Percentiles rank a stretch among this genome's conserved stretches.
phyloP scores from a whole-genome alignment of 2,329 filamentous ascomycete genomes.

The Apiospora saccharicola region DNA sequence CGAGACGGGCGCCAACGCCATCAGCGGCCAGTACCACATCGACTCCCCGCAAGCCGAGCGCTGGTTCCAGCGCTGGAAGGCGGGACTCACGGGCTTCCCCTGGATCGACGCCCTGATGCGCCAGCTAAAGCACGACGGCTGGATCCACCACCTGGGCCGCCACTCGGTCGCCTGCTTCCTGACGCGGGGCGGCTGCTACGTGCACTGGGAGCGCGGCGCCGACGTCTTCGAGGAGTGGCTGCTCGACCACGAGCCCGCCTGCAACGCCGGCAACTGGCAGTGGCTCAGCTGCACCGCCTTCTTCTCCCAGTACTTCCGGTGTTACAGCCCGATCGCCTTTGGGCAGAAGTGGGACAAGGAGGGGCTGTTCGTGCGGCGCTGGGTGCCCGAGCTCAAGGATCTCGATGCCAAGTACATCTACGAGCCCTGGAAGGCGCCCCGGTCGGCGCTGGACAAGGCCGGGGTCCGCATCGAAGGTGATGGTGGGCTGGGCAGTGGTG shows the following conservation, averaged over 20 bases:
- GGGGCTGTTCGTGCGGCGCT: conserved; percentile 68
- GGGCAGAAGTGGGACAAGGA: conserved; percentile 79
- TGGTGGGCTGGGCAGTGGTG: conserved; percentile 45
- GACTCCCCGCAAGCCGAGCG: conserved; percentile 68
- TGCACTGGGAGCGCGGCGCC: conserved; percentile 80
- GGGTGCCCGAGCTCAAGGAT: conserved; percentile 70
- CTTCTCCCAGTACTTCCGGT: conserved; percentile 74
- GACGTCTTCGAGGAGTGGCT: conserved; percentile 81
- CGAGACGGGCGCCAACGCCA: conserved; percentile 50
- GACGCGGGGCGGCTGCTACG: conserved; percentile 80
- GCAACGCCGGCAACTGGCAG: conserved; percentile 80
- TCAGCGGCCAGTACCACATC: conserved; percentile 68
- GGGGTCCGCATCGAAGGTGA: conserved; percentile 65
- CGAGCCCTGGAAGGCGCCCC: conserved; percentile 79
- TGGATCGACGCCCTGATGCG: conserved; percentile 86
- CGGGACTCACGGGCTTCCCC: conserved; percentile 76
- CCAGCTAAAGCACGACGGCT: conserved; percentile 74
- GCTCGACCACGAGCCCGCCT: conserved; percentile 77
- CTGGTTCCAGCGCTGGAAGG: conserved; percentile 74
- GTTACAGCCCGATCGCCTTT: conserved; percentile 75
- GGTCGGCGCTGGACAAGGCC: conserved; percentile 72
- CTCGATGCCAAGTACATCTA: conserved; percentile 77
- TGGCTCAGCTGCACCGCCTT: conserved; percentile 81
- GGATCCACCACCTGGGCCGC: conserved; percentile 81
- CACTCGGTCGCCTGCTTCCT: conserved; percentile 83